Evolutionary conservation across 305 asterid genomes (phyloP).

Genomic region (Fraxinus sp.): DNA sequence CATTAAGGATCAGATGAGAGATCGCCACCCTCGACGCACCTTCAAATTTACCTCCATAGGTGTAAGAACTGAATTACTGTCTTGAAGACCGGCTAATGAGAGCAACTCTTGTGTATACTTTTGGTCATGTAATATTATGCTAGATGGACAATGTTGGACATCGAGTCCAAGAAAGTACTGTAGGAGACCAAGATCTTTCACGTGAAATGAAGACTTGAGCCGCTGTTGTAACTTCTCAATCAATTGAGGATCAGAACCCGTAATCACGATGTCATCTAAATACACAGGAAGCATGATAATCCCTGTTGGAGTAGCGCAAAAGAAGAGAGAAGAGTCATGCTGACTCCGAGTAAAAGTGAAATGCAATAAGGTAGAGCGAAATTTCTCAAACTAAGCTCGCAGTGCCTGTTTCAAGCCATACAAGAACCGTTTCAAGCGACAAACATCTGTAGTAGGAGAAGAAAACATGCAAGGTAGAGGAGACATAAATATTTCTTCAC

Average conservation of each 20-base stretch:
- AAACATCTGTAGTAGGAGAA: background rate
- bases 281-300: too few relatives aligned
- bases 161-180: background rate
- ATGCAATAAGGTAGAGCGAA: background rate
- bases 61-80: background rate
- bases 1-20: too few relatives aligned
- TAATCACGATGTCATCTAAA: too few relatives aligned
- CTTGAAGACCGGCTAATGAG: background rate
- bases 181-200: background rate
- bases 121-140: background rate
- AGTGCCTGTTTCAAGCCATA: too few relatives aligned
- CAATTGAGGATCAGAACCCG: too few relatives aligned
- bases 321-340: background rate
- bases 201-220: background rate
- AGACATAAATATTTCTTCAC: background rate
- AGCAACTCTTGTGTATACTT: background rate
- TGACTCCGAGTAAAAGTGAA: background rate
- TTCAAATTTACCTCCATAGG: background rate
- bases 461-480: background rate
- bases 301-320: too few relatives aligned
- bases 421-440: too few relatives aligned
- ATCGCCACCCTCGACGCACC: too few relatives aligned
- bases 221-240: too few relatives aligned
- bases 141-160: background rate
- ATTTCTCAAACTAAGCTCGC: background rate